Evolutionary conservation across 2,329 filamentous ascomycete genomes (phyloP).

Genomic region (Aspergillus thermomutatus): DNA sequence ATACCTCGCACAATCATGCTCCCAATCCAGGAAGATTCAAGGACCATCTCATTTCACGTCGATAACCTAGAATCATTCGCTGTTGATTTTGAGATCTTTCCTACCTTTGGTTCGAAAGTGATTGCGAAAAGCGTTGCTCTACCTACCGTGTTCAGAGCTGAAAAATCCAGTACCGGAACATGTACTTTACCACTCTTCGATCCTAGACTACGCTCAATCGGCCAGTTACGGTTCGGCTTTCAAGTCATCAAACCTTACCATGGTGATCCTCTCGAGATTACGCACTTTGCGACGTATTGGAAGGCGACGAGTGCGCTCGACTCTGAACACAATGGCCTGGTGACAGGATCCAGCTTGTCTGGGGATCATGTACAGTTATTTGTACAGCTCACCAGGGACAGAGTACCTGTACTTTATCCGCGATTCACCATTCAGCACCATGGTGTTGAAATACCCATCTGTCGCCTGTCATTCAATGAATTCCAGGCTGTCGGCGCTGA

Average conservation of each 20-base stretch:
- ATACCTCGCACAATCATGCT: conserved; percentile 95
- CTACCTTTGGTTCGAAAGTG: conserved; percentile 94
- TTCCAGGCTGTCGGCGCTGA: conserved; percentile 45
- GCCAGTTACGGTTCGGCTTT: conserved; percentile 88
- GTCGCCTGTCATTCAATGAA: conserved; percentile 67
- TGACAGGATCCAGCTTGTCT: conserved; percentile 91
- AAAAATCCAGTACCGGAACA: conserved; percentile 69
- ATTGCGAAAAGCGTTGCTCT: conserved; percentile 94
- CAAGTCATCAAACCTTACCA: conserved; percentile 96
- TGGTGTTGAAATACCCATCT: conserved; percentile 77
- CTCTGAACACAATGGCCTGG: conserved; percentile 77
- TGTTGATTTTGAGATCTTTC: conserved; percentile 96
- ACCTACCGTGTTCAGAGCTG: conserved; percentile 76
- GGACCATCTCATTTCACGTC: conserved; percentile 90
- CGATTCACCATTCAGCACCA: conserved; percentile 74
- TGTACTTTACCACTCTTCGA: conserved; percentile 91
- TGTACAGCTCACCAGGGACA: conserved; percentile 87
- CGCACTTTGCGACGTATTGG: conserved; percentile 98
- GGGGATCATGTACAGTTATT: conserved; percentile 93
- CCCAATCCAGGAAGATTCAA: conserved; percentile 93
- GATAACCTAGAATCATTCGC: conserved; percentile 90
- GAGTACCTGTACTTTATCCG: conserved; percentile 82
- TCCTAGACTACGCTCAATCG: conserved; percentile 83
- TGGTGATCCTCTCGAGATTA: conserved; percentile 89
- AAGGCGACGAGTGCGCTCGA: conserved; percentile 95